Conservation (phyloP, 805 yeast genomes). For the Cyberlindnera japonica region DNA sequence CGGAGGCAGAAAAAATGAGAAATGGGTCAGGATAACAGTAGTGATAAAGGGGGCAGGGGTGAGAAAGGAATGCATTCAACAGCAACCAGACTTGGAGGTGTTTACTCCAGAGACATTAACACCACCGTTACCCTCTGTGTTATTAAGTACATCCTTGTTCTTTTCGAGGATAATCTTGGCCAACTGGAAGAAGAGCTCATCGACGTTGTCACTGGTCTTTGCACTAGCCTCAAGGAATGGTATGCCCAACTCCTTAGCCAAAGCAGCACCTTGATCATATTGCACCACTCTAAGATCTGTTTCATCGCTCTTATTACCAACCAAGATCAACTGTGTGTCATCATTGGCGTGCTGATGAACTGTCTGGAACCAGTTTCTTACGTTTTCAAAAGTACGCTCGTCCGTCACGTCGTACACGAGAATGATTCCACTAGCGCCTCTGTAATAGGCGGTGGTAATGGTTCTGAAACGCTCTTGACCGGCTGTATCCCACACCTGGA, state of each 20-base stretch:
- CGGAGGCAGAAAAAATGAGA: too few species aligned
- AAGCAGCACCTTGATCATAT: conserved; percentile 82
- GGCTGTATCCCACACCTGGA: conserved; percentile 97
- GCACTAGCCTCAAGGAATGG: conserved; percentile 97
- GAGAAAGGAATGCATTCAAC: conserved; percentile 2
- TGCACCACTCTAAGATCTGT: conserved; percentile 82
- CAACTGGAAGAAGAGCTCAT: conserved; percentile 83
- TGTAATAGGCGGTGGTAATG: conserved; percentile 86
- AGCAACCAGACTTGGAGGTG: conserved; percentile 8
- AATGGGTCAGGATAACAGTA: too few species aligned
- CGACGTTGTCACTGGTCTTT: conserved; percentile 88
- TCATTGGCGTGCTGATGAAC: conserved; percentile 96
- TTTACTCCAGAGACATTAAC: conserved; percentile 20
- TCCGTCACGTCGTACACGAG: conserved; percentile 83
- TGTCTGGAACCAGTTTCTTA: conserved; percentile 92
- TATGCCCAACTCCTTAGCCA: conserved; percentile 81
- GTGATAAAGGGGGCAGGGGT: too few species aligned
- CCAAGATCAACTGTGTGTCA: conserved; percentile 89
- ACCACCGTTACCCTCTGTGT: conserved; percentile 23
- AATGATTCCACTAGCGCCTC: conserved; percentile 87
- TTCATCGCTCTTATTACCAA: conserved; percentile 95
- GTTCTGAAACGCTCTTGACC: conserved; percentile 97
- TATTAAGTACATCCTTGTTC: conserved; percentile 41
- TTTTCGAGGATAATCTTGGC: conserved; percentile 85
- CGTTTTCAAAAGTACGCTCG: conserved; percentile 87